Evolutionary conservation across 163 green algal genomes (phyloP), one percentile per base, ranked within the genome.

Genomic region (Volvox carteri): DNA sequence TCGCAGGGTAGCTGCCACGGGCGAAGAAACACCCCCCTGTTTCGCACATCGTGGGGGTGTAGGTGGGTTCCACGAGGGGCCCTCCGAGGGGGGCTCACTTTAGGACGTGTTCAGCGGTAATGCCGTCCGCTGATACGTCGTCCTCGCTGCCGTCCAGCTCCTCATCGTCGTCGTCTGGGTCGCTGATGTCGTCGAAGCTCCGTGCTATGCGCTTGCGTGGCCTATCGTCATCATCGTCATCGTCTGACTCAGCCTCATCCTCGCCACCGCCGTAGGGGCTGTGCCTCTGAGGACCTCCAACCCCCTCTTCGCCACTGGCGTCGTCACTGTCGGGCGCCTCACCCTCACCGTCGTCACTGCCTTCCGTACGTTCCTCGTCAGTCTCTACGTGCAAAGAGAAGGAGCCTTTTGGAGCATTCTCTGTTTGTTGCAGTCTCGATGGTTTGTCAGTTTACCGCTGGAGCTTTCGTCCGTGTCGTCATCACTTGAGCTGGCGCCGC

Each of bases 141-240:
- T 52, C 84, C 35, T 89, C 35, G 1, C 67, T 58, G 48, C 56
- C 65, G 67, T 44, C 68, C 7, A n/a, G n/a, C n/a, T n/a, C n/a
- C n/a, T 84, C 70, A 9, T 89, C 84, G 39, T 89, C 84, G n/a
- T 83, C 70, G 21, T 89, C 84, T 1, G 84, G 84, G 72, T 89
- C 84, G 16, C 72, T 84, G 33, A 89, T 89, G 72, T 89, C 84
- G 21, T 89, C 84, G 54, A 89, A 89, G 70, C 72, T 84, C 5
- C 14, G 28, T 12, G 84, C 84, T 0, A 89, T 1, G 18, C 72
- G 84, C 52, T 89, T 84, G 48, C 84, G 52, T 8, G 70, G 72
- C 54, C 72, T 28, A n/a, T 6, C 65, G 28, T 76, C 68, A 33
- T 84, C 60, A 4, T 86, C 78, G 46, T 73, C 54, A 30, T 76